Evolutionary conservation across 192 early-diverging fungal genomes (phyloP).

Genomic region (Coemansia sp.): DNA sequence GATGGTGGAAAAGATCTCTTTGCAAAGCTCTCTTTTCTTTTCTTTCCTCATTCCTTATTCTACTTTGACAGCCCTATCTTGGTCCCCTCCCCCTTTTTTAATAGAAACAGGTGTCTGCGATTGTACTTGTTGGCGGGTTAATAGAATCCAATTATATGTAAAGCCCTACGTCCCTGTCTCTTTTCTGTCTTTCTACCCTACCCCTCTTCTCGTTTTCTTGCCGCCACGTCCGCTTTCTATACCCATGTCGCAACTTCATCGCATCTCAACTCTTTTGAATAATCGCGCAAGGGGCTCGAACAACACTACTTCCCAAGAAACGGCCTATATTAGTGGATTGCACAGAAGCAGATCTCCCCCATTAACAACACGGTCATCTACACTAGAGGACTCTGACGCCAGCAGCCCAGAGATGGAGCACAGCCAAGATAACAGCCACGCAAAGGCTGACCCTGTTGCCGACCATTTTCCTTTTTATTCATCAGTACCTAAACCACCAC

Average conservation of each 20-base stretch:
- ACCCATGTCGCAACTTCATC: slow-evolving; percentile 6
- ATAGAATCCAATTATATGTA: no score
- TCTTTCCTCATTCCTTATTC: not conserved
- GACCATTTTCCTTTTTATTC: not conserved
- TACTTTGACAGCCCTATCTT: not conserved
- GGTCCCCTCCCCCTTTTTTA: no score
- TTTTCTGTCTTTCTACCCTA: not conserved
- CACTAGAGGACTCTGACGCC: not conserved
- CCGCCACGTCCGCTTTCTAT: not conserved
- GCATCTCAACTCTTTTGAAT: slow-evolving; percentile 2
- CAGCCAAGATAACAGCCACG: not conserved
- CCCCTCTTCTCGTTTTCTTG: not conserved
- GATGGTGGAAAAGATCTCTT: no score
- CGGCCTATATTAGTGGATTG: not conserved
- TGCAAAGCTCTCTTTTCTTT: not conserved
- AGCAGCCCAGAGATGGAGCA: not conserved
- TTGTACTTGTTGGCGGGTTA: no score
- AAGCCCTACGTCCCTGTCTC: not conserved
- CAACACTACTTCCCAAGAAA: not conserved
- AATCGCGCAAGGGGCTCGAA: not conserved
- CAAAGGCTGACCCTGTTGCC: not conserved
- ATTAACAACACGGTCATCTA: slow-evolving; percentile 4
- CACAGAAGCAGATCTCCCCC: not conserved
- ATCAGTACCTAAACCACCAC: not conserved
- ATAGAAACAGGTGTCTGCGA: no score